Evolutionary conservation across 202 grass and related monocot genomes (phyloP).

Genomic region (Bolboschoenoplectus hybrid): DNA sequence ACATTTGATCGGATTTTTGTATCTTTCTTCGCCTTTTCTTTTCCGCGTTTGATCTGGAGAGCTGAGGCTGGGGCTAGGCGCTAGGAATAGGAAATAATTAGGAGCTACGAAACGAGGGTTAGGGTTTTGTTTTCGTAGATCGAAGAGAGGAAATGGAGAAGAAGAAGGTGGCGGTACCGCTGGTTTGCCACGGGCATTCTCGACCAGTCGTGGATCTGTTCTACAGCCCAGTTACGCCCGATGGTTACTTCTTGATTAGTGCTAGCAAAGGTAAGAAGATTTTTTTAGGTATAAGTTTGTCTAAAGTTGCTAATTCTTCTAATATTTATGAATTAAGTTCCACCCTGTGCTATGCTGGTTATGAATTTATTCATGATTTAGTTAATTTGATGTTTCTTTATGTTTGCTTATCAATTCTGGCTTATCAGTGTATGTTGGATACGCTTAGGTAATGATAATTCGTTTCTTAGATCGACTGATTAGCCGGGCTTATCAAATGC

Average conservation of each 20-base stretch:
- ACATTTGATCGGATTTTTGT: conserved; percentile 30
- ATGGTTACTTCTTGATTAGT: conserved; percentile 95
- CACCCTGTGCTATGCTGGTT: not conserved
- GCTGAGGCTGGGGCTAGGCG: conserved; percentile 35
- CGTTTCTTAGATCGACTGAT: not conserved
- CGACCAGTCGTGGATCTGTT: conserved; percentile 96
- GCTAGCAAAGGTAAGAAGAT: conserved; percentile 85
- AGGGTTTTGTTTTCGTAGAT: conserved; percentile 38
- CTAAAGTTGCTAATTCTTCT: not conserved
- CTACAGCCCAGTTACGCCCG: conserved; percentile 63
- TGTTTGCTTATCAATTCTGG: not conserved
- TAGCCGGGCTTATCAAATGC: not conserved
- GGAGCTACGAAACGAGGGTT: conserved; percentile 28
- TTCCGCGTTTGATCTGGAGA: conserved; percentile 14
- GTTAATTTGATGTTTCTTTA: not conserved
- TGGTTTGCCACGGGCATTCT: conserved; percentile 98
- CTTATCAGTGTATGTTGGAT: not conserved
- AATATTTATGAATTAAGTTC: conserved; percentile 34
- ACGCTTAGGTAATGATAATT: not conserved
- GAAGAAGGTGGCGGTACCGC: conserved; percentile 83
- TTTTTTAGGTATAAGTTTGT: not conserved
- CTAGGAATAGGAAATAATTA: conserved; percentile 25
- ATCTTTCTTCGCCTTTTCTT: conserved; percentile 20
- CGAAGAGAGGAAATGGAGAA: conserved; percentile 68
- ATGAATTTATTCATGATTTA: conserved; percentile 16